Base-by-base conservation (phyloP, 371 early-diverging fungal genomes). In the Rhizopus delemar region DNA sequence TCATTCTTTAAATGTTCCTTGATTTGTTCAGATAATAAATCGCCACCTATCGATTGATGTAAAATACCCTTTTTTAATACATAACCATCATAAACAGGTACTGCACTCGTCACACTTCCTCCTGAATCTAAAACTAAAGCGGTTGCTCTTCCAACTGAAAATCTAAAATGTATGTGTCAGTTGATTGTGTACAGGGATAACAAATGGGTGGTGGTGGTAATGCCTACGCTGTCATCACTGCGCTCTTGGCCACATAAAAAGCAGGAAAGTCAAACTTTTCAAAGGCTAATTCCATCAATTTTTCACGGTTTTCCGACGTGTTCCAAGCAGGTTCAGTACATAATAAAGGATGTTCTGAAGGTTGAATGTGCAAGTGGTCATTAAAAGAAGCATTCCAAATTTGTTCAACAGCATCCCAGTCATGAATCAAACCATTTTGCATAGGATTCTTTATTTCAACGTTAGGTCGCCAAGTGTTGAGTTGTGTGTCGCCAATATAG, bases 31-130 rank as follows among this genome's bases (percentile, higher is more conserved):
- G 93, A 89, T 2, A 98, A 62, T 6, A 85, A 73, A 62, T 96
- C 88, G 46, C 97, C 97, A 41, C 87, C 97, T 41, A 94, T 53
- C 5, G 85, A 70, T 64, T 91, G 90, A 39, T 87, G 86, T 63
- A 84, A 74, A 15, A 94, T 83, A 13, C 90, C 93, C 77, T 95
- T 95, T 41, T 91, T 91, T 38, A 98, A 67, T 6, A 93, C 93
- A 71, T 90, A 96, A 41, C 99, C 99, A 65, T 98, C 99, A 65
- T 86, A 90, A 0, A 98, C 97, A 28, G 99, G 97, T 3, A 92
- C 91, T 5, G 90, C 95, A 65, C 91, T 91, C 3, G 96, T 92
- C 56, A 78, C 77, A 34, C 88, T 85, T 56, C 87, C 94, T 4
- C 99, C 99, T 13, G 91, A 90, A 66, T 97, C 97, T 56, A 98